Conservation (phyloP, 768 basidiomycete genomes). For the Suillus paluster region DNA sequence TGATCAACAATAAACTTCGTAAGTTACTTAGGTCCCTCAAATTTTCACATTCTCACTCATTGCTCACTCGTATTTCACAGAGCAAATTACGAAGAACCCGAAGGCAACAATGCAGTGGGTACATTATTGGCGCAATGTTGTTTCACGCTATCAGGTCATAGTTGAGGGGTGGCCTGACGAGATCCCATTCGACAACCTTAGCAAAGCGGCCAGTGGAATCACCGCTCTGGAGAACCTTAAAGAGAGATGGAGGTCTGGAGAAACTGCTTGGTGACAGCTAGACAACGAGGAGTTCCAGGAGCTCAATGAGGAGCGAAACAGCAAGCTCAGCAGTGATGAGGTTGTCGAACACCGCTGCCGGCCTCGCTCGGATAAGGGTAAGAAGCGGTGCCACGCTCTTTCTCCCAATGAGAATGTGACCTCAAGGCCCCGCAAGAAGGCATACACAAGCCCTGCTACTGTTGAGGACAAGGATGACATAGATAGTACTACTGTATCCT, state of each 20-base stretch:
- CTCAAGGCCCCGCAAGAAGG: too few relatives aligned
- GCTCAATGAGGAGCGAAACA: not conserved
- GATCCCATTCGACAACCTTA: constrained; percentile 25
- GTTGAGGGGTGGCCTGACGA: constrained; percentile 22
- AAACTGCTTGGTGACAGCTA: not conserved
- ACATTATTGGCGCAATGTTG: constrained; percentile 21
- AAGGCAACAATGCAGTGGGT: constrained; percentile 19
- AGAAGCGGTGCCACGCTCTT: too few relatives aligned
- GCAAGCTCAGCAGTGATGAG: not conserved
- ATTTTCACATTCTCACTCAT: constrained; percentile 11
- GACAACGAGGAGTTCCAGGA: not conserved
- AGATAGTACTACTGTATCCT: too few relatives aligned
- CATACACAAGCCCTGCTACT: too few relatives aligned
- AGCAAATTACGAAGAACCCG: constrained; percentile 5
- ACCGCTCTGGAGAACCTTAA: constrained; percentile 3
- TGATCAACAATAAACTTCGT: constrained; percentile 5
- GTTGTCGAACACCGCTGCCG: not conserved
- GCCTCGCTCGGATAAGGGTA: too few relatives aligned
- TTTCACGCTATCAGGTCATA: constrained; percentile 15
- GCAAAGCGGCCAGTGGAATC: constrained; percentile 13
- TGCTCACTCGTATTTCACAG: too few relatives aligned
- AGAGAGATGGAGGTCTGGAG: not conserved
- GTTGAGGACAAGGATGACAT: too few relatives aligned
- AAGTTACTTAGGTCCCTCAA: too few relatives aligned
- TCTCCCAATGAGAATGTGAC: too few relatives aligned